phyloP scores from a whole-genome alignment of 768 basidiomycete genomes.

The Russula virescens region DNA sequence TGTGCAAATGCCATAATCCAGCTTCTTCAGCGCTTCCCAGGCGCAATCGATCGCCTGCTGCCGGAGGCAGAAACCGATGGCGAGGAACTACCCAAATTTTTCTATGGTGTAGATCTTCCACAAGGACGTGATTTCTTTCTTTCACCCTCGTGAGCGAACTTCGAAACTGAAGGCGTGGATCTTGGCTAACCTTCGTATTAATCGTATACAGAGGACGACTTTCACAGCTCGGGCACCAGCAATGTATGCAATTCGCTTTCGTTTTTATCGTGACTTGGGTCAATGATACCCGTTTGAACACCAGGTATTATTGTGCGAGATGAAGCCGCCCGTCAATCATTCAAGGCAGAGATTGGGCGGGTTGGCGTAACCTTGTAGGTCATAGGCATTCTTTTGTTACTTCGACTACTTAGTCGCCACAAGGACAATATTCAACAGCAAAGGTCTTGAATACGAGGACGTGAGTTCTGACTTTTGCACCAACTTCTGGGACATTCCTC shows the following conservation, averaged over 20 bases:
- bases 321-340: conserved; percentile 42
- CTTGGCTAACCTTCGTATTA: too few relatives aligned
- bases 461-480: conserved; percentile 33
- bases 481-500: not conserved
- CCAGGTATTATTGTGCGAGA: conserved; percentile 68
- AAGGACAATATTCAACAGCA: conserved; percentile 55
- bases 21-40: conserved; percentile 50
- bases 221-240: conserved; percentile 58
- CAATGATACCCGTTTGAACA: not conserved
- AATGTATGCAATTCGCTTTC: conserved; percentile 42
- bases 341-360: conserved; percentile 49
- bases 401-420: not conserved
- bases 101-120: conserved; percentile 38
- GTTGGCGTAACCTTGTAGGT: conserved; percentile 54
- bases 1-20: conserved; percentile 61
- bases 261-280: not conserved
- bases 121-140: conserved; percentile 6
- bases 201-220: conserved; percentile 35
- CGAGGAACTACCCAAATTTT: conserved; percentile 54
- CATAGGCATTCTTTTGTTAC: not conserved
- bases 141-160: not conserved
- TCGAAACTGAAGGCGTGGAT: not conserved
- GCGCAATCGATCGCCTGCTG: conserved; percentile 54
- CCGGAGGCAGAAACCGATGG: conserved; percentile 51
- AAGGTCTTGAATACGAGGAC: conserved; percentile 64